phyloP scores from a whole-genome alignment of 768 basidiomycete genomes.

The Cubamyces lactineus region DNA sequence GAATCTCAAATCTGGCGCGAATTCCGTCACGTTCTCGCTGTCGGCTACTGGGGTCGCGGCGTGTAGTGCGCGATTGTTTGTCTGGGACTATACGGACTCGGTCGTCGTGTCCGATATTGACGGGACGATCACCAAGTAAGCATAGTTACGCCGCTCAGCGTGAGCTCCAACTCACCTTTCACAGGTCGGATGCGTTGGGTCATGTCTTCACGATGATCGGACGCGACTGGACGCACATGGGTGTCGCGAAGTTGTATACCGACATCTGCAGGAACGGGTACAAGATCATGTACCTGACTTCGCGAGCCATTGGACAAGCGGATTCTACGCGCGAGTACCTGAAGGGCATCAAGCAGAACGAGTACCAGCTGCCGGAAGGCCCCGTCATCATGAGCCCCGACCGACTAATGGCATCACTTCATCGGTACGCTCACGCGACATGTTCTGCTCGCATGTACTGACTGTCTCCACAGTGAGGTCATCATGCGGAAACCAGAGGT shows the following conservation, averaged over 20 bases:
- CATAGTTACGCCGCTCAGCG: background rate
- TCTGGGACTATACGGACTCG: conserved; percentile 91
- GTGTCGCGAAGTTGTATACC: conserved; percentile 96
- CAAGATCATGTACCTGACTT: conserved; percentile 97
- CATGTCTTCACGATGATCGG: conserved; percentile 98
- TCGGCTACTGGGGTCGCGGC: conserved; percentile 80
- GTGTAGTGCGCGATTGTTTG: conserved; percentile 90
- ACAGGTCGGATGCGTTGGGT: conserved; percentile 91
- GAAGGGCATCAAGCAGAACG: conserved; percentile 91
- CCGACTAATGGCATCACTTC: conserved; percentile 89
- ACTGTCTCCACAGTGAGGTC: conserved; percentile 70
- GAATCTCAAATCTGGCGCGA: conserved; percentile 82
- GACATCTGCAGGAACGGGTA: conserved; percentile 96
- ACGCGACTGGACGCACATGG: conserved; percentile 96
- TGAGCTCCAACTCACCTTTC: background rate
- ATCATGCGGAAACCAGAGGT: conserved; percentile 99
- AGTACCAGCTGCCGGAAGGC: conserved; percentile 95
- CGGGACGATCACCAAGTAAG: conserved; percentile 96
- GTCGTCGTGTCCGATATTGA: conserved; percentile 98
- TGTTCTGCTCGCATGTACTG: background rate
- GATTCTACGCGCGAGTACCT: conserved; percentile 96
- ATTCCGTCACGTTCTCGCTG: conserved; percentile 91
- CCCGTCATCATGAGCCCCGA: conserved; percentile 99
- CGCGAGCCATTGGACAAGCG: conserved; percentile 96
- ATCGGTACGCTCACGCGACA: conserved; percentile 63